Base-by-base conservation (phyloP, 768 basidiomycete species). In the Lactarius indigo region DNA sequence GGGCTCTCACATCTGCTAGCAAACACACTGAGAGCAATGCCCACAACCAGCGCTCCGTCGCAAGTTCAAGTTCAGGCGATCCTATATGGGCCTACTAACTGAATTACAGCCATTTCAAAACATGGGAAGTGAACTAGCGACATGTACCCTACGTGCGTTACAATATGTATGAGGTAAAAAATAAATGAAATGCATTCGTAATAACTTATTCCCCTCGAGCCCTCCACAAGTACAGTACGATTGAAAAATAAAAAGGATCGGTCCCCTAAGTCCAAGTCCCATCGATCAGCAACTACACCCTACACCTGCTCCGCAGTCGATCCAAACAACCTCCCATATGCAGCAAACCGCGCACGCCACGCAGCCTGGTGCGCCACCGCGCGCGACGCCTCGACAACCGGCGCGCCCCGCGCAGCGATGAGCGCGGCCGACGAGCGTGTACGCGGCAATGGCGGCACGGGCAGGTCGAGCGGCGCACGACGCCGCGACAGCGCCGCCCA, bases 401-500 rank as follows among this genome's bases (percentile, higher is more conserved):
- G 44, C 60, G 30, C 60, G 33, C 47, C 44, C n/a, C 47, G 44
- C n/a, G 59, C 54, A 37, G 41, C 55, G 6, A 15, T 57, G 20
- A 47, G 31, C 42, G 26, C 41, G 4, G 23, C 63, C 20, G 39
- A n/a, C 4, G 42, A 26, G 12, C 41, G 59, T 13, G 60, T 37
- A 17, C 42, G 59, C 9, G 64, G 59, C 28, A 42, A 8, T 15
- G 61, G 31, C 0, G 62, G 62, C 41, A 60, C 63, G 2, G 66
- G 62, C 57, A 59, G 18, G 3, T 63, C 65, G 1, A 60, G n/a
- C 18, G 65, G 42, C 20, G 57, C 33, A 20, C 37, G 10, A 1
- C 61, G 61, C 17, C 65, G 57, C 3, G 66, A 58, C 17, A 67
- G 18, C 9, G 61, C 66, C 1, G 66, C 39, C 61, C 57, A 63